Conservation (phyloP, 768 basidiomycete genomes). For the Tulasnella sp. region DNA sequence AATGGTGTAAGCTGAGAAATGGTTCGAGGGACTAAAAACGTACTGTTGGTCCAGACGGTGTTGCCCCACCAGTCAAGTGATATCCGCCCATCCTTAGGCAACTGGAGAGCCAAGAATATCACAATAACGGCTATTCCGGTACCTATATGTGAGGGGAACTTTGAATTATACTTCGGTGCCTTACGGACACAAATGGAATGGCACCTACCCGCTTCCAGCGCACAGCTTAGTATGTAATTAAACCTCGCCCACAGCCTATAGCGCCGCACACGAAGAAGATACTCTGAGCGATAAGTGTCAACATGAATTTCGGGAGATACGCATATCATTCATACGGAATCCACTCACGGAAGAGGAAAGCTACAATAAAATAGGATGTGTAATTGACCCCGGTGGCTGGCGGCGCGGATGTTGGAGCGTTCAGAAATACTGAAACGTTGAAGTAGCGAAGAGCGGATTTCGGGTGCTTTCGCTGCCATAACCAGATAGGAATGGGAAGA, state of each 20-base stretch:
- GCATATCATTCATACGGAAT: not conserved
- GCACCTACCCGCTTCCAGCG: conserved; percentile 21
- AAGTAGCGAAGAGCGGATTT: not conserved
- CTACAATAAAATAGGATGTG: not conserved
- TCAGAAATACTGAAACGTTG: not conserved
- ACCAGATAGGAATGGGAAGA: not conserved
- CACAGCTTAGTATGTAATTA: conserved; percentile 8
- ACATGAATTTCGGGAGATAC: not conserved
- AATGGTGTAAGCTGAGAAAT: not conserved
- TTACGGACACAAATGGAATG: not conserved
- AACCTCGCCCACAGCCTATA: not conserved
- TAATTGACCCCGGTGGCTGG: not conserved
- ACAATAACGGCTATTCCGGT: not conserved
- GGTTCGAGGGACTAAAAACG: not conserved
- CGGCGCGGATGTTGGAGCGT: not conserved
- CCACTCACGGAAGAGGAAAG: not conserved
- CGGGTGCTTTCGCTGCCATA: not conserved
- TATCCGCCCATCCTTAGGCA: conserved; percentile 31
- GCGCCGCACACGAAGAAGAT: not conserved
- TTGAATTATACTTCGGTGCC: not conserved
- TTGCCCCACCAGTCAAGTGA: conserved; percentile 36
- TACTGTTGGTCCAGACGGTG: conserved; percentile 21
- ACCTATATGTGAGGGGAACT: not conserved
- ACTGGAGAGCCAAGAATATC: conserved; percentile 19
- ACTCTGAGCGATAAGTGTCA: not conserved